phyloP scores from a whole-genome alignment of 2,329 filamentous ascomycete species.

The Sclerotinia minor region DNA sequence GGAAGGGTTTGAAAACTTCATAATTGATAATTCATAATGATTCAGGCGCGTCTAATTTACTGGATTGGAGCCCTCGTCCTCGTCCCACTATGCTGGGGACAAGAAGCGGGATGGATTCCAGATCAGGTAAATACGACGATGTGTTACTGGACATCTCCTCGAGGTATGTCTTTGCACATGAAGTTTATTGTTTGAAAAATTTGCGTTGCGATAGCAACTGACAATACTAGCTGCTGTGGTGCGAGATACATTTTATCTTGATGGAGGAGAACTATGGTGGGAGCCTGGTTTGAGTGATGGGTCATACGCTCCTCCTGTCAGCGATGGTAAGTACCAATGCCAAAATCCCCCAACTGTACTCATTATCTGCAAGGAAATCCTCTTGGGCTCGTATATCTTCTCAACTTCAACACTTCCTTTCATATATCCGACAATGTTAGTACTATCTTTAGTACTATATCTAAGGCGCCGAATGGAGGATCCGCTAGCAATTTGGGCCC shows the following conservation, averaged over 20 bases:
- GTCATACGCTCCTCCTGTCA: constrained; percentile 31
- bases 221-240: constrained; percentile 53
- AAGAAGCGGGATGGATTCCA: constrained; percentile 51
- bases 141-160: constrained; percentile 54
- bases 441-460: constrained; percentile 49
- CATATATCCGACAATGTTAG: constrained; percentile 55
- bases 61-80: constrained; percentile 30
- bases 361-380: constrained; percentile 49
- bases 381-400: constrained; percentile 54
- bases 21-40: constrained; percentile 30
- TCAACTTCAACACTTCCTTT: constrained; percentile 61
- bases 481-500: constrained; percentile 54
- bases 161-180: constrained; percentile 41
- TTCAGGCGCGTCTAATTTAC: constrained; percentile 26
- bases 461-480: constrained; percentile 50
- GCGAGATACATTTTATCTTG: constrained; percentile 63
- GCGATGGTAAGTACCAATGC: constrained; percentile 46
- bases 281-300: constrained; percentile 51
- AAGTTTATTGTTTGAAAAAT: not conserved
- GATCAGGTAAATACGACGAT: constrained; percentile 59
- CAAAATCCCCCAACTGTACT: constrained; percentile 11
- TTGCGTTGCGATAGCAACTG: constrained; percentile 31
- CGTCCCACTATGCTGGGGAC: constrained; percentile 43
- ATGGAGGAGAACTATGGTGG: constrained; percentile 62
- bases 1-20: constrained; percentile 9